phyloP scores from a whole-genome alignment of 176 grass and related monocot species.

The Oryza nivara region DNA sequence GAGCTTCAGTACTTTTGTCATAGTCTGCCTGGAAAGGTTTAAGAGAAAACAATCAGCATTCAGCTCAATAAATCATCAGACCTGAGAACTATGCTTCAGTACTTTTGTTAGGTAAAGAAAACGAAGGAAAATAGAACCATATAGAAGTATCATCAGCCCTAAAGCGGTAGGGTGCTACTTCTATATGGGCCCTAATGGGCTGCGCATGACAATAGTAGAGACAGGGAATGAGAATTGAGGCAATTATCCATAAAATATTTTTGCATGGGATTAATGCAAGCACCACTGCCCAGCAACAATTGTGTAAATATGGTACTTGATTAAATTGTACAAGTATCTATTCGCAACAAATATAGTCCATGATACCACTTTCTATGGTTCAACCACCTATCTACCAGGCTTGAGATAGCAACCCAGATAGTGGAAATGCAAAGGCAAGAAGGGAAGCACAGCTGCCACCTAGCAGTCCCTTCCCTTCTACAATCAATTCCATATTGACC shows the following conservation, averaged over 20 bases:
- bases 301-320: neutral
- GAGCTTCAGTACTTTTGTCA: conserved; percentile 26
- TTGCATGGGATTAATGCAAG: neutral
- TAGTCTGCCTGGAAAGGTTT: conserved; percentile 72
- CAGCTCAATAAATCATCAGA: conserved; percentile 19
- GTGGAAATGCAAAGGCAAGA: neutral
- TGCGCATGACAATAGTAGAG: neutral
- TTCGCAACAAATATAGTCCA: neutral
- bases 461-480: neutral
- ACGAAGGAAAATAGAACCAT: neutral
- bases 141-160: neutral
- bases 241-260: neutral
- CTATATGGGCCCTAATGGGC: neutral
- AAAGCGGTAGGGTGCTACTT: neutral
- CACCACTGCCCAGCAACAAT: neutral
- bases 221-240: too few species aligned
- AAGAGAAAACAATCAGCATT: conserved; percentile 17
- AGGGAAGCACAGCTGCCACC: neutral
- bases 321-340: neutral
- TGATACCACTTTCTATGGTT: neutral
- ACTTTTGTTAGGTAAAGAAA: neutral
- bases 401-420: neutral
- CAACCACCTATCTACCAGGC: neutral
- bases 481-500: neutral
- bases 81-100: neutral